Conservation (phyloP, 305 asterid genomes). For the Fraxinus angustifolia region DNA sequence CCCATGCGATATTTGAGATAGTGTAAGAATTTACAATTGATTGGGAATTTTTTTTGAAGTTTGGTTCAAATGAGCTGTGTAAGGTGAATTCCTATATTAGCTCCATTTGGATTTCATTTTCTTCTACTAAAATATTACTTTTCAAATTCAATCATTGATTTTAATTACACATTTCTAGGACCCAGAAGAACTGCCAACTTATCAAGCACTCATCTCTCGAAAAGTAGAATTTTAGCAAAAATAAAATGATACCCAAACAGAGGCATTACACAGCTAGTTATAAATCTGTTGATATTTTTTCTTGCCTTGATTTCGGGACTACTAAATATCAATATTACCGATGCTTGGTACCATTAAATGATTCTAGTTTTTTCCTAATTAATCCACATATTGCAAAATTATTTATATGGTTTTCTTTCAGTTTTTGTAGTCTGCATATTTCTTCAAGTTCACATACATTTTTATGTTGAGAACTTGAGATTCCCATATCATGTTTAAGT, state of each 20-base stretch:
- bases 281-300: background rate
- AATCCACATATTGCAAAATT: background rate
- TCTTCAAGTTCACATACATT: slow-evolving; percentile 1
- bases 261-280: background rate
- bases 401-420: slow-evolving; percentile 3
- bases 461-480: slow-evolving; percentile 7
- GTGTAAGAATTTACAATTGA: slow-evolving; percentile 60
- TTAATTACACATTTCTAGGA: background rate
- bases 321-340: slow-evolving; percentile 5
- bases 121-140: background rate
- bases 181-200: background rate
- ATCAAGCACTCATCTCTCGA: background rate
- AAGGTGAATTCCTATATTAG: slow-evolving; percentile 9
- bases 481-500: background rate
- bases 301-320: slow-evolving; percentile 1
- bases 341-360: slow-evolving; percentile 15
- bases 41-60: background rate
- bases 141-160: background rate
- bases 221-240: background rate
- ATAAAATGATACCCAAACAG: background rate
- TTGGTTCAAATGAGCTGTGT: slow-evolving; percentile 16
- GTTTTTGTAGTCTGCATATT: slow-evolving; percentile 14
- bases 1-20: slow-evolving; percentile 76
- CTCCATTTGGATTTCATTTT: background rate
- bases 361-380: slow-evolving; percentile 13